phyloP scores from a whole-genome alignment of 352 stramenopile genomes.

The Phytophthora fragariaefolia region DNA sequence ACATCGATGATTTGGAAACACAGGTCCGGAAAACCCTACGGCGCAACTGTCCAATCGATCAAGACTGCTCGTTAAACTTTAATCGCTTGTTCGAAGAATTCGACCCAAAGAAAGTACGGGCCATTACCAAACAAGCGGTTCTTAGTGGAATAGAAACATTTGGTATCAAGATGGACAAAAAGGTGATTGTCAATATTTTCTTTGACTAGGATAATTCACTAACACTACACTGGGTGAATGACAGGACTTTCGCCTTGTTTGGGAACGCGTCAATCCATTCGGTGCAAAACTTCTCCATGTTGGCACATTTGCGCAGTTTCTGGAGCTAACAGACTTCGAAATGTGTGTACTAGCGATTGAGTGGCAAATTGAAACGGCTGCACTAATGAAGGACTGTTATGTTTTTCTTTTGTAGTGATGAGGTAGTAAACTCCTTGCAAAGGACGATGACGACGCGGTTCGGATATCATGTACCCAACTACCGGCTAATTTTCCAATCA shows the following conservation, averaged over 20 bases:
- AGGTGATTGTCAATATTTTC: constrained; percentile 38
- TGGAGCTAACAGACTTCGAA: constrained; percentile 80
- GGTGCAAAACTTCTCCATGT: constrained; percentile 64
- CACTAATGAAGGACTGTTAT: neutral
- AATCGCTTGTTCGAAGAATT: constrained; percentile 78
- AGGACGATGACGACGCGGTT: constrained; percentile 72
- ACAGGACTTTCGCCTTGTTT: constrained; percentile 69
- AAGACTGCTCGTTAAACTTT: constrained; percentile 82
- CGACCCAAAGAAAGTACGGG: constrained; percentile 68
- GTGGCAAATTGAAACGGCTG: neutral
- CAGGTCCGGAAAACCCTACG: constrained; percentile 76
- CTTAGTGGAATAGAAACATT: constrained; percentile 65
- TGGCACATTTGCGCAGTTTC: constrained; percentile 61
- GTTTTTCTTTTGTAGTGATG: constrained; percentile 48
- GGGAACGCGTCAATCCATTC: constrained; percentile 75
- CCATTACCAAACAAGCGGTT: constrained; percentile 54
- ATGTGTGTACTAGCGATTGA: constrained; percentile 52
- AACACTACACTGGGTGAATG: neutral
- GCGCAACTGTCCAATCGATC: constrained; percentile 76
- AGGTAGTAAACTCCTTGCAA: constrained; percentile 67
- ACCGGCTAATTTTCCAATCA: constrained; percentile 78
- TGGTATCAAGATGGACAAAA: constrained; percentile 79
- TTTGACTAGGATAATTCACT: neutral
- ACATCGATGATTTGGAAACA: constrained; percentile 71
- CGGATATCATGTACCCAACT: constrained; percentile 69